A percentile compares a stretch with the other conserved stretches of the same genome.
These are phyloP conservation scores for Lithospermum erythrorhizon DNA, from an alignment of 257 asterid species.

Conservation along the genomic window DNA sequence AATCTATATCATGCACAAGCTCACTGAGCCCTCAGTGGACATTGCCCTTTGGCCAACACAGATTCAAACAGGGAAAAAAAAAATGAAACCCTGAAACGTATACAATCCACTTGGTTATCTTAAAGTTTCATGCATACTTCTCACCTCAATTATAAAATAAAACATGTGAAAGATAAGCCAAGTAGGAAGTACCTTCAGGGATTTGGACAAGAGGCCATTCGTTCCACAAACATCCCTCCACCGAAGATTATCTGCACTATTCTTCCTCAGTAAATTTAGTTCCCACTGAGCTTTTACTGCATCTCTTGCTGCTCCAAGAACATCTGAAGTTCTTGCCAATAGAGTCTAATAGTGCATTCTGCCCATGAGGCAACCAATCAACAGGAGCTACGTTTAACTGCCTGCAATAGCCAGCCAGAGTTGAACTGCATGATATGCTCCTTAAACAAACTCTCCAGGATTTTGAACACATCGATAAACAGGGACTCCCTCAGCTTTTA, in stretches of 20 bases:
- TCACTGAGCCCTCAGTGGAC: neutral
- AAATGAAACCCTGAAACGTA: too few species aligned
- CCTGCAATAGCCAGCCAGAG: slow-evolving; percentile 84
- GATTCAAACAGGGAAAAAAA: too few species aligned
- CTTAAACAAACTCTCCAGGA: slow-evolving; percentile 73
- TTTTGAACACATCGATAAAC: slow-evolving; percentile 58
- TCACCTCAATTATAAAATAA: too few species aligned
- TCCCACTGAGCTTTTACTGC: slow-evolving; percentile 56
- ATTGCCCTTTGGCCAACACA: neutral
- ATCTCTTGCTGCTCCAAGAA: slow-evolving; percentile 44
- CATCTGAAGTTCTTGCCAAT: slow-evolving; percentile 66
- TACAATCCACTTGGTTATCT: too few species aligned
- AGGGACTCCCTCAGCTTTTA: slow-evolving; percentile 62
- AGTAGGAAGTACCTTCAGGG: slow-evolving; percentile 43
- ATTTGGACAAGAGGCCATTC: slow-evolving; percentile 51
- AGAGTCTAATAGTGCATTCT: slow-evolving; percentile 60
- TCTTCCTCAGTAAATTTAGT: slow-evolving; percentile 26
- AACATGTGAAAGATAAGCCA: too few species aligned
- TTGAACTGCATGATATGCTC: slow-evolving; percentile 79
- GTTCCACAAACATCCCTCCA: slow-evolving; percentile 65
- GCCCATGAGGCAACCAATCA: slow-evolving; percentile 77
- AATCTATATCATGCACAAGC: neutral
- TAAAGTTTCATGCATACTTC: too few species aligned
- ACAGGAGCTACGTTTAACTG: slow-evolving; percentile 81
- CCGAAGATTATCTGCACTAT: slow-evolving; percentile 34